Evolutionary conservation across 768 basidiomycete species (phyloP), one percentile per base, ranked within the genome.

Genomic region (Steccherinum ochraceum): DNA sequence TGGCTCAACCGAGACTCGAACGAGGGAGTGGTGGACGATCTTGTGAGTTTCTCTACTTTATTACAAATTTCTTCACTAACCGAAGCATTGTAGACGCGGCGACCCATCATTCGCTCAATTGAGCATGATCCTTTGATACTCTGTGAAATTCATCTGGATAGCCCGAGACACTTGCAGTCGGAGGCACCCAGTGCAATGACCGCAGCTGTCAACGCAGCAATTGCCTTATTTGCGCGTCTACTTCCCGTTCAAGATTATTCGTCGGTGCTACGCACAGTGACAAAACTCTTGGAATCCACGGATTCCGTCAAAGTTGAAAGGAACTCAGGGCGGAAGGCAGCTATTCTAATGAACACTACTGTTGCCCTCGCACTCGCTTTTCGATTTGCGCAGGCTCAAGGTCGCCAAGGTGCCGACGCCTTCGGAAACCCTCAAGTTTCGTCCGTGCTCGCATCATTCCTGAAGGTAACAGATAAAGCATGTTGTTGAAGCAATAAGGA

Each of bases 101-200:
- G 80, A 58, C 92, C 93, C 0, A 78, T 96, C 43, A 72, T 94
- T 12, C 84, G 84, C 23, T 88, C 90, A 7, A 80, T 83, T 51
- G 94, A 97, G 63, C 85, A 95, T 60, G 93, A 99, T 55, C 80
- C 86, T 0, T 75, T 89, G 24, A 79, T 79, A 1, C 72, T 89
- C 2, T 92, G 81, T 59, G 30, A 35, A 16, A 35, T 35, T 16
- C 7, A 35, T 35, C 16, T 35, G 30, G 30, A 35, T 7, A 35
- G 30, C 16, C 30, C 30, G 7, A 16, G 30, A 35, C 76, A 81
- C 60, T 67, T 69, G n/a, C 67, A 64, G 27, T 26, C 57, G 13
- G 84, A 86, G 58, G 79, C 88, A 5, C 81, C 89, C 5, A 84
- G 93, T 2, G 73, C 93, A 2, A 75, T 80, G 0, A 92, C 91